Percentiles rank a stretch among this genome's conserved stretches.
Conservation (phyloP, 768 basidiomycete genomes). For the Boletellus ananas region DNA sequence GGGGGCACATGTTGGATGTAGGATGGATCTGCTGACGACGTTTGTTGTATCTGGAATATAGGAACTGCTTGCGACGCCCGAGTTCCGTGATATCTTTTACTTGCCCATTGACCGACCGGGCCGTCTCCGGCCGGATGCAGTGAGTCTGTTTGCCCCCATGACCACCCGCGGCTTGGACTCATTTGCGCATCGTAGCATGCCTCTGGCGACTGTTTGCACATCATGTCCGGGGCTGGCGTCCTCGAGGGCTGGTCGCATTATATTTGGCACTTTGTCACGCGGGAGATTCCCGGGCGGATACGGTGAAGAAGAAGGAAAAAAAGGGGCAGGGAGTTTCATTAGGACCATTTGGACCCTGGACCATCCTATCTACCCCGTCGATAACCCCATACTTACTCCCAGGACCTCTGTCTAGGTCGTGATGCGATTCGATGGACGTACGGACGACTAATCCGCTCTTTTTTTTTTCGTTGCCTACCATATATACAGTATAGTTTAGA, state of each 20-base stretch:
- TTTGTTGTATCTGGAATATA: conserved; percentile 17
- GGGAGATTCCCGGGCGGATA: conserved; percentile 31
- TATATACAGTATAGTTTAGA: not conserved
- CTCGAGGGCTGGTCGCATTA: conserved; percentile 52
- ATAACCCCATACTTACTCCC: not conserved
- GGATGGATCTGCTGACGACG: conserved; percentile 1
- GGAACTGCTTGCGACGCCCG: conserved; percentile 38
- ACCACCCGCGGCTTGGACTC: not conserved
- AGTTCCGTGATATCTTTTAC: conserved; percentile 55
- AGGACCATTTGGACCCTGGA: not conserved
- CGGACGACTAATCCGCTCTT: not conserved
- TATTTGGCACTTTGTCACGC: conserved; percentile 46
- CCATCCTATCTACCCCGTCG: not conserved
- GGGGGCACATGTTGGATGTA: too few relatives aligned
- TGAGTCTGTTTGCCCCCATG: conserved; percentile 29
- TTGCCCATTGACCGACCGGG: conserved; percentile 60
- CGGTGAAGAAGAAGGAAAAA: conserved; percentile 8
- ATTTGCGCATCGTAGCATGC: conserved; percentile 33
- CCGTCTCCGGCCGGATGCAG: conserved; percentile 61
- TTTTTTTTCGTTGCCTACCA: not conserved
- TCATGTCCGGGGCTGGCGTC: conserved; percentile 44
- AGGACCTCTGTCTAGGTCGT: too few relatives aligned
- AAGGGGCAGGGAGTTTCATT: not conserved
- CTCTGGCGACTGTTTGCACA: conserved; percentile 44
- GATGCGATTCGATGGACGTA: not conserved